phyloP scores from a whole-genome alignment of 2,329 filamentous ascomycete species.

The Trichoderma endophyticum region DNA sequence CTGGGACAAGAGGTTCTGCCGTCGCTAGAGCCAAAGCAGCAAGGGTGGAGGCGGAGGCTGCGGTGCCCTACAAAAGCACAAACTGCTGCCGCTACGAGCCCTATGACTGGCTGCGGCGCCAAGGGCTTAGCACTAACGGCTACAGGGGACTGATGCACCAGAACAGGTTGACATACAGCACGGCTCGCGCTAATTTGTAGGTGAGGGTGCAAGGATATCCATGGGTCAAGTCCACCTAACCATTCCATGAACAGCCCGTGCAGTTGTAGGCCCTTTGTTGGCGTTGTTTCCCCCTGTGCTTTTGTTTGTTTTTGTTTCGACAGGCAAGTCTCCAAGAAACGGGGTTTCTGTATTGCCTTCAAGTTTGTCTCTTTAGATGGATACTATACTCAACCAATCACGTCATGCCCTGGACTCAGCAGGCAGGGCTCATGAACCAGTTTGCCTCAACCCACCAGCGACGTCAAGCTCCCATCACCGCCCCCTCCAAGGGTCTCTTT shows the following conservation, averaged over 20 bases:
- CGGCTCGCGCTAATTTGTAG: not conserved
- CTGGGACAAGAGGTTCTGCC: not conserved
- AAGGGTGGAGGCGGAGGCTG: slow-evolving; percentile 12
- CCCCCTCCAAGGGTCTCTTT: not conserved
- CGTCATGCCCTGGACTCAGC: not conserved
- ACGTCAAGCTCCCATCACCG: not conserved
- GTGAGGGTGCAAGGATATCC: not conserved
- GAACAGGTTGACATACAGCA: not conserved
- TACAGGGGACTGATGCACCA: not conserved
- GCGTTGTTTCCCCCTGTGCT: not conserved
- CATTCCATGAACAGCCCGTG: not conserved
- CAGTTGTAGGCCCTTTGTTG: not conserved
- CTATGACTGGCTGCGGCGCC: slow-evolving; percentile 6
- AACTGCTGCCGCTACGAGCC: not conserved
- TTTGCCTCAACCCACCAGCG: not conserved
- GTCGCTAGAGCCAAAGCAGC: slow-evolving; percentile 2
- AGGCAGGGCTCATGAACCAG: not conserved
- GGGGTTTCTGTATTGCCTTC: not conserved
- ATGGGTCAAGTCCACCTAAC: not conserved
- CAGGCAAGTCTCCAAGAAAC: not conserved
- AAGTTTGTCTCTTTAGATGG: not conserved
- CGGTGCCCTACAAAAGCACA: not conserved
- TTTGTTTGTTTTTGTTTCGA: not conserved
- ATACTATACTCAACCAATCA: not conserved
- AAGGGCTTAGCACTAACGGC: not conserved